Percentiles rank a stretch among this genome's conserved stretches.
phyloP scores from a whole-genome alignment of 1,284 basidiomycete genomes.

The Tilletiopsis washingtonensis region DNA sequence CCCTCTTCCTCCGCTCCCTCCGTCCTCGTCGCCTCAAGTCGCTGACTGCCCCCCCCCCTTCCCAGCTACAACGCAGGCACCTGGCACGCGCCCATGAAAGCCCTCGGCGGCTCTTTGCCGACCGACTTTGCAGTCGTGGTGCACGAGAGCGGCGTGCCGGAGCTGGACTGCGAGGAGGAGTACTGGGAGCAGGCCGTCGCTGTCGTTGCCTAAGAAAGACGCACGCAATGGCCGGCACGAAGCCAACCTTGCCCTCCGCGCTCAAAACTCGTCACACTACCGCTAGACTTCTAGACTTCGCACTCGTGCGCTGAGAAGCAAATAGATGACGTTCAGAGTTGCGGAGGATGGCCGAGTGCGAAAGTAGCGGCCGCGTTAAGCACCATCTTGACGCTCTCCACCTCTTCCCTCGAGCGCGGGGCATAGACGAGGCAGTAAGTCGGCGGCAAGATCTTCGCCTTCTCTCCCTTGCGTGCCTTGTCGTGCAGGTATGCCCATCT shows the following conservation, averaged over 20 bases:
- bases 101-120: slow-evolving; percentile 10
- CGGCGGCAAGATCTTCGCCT: slow-evolving; percentile 15
- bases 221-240: too few relatives aligned
- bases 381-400: slow-evolving; percentile 13
- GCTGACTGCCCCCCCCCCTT: too few relatives aligned
- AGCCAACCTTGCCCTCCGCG: too few relatives aligned
- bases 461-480: neutral
- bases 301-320: too few relatives aligned
- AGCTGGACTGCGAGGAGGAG: slow-evolving; percentile 22
- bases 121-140: slow-evolving; percentile 43
- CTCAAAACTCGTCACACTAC: too few relatives aligned
- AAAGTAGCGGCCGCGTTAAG: slow-evolving; percentile 15
- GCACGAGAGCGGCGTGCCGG: slow-evolving; percentile 20
- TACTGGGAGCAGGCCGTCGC: slow-evolving; percentile 19
- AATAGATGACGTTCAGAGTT: too few relatives aligned
- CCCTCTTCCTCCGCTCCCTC: neutral
- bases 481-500: slow-evolving; percentile 4
- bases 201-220: too few relatives aligned
- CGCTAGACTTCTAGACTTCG: too few relatives aligned
- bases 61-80: slow-evolving; percentile 33
- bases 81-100: slow-evolving; percentile 42
- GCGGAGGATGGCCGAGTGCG: slow-evolving; percentile 17
- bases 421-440: slow-evolving; percentile 26
- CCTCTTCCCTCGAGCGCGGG: slow-evolving; percentile 18
- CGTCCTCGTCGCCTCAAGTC: neutral